These are phyloP conservation scores for Termitomyces sp. DNA, from an alignment of 768 basidiomycete genomes.

Conservation along the genomic window DNA sequence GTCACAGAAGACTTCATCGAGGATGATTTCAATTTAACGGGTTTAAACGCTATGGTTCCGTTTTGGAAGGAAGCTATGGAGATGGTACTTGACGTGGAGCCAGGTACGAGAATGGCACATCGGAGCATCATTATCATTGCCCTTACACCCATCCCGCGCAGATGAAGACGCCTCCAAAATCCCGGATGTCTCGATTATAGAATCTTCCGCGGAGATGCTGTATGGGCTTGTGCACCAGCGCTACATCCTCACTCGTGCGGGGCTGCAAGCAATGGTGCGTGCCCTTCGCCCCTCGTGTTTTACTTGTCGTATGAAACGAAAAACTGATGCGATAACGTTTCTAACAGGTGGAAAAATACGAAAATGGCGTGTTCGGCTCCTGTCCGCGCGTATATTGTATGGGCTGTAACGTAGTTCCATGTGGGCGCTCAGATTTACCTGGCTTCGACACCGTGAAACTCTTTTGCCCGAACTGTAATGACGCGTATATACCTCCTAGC, in stretches of 20 bases:
- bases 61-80: slow-evolving; percentile 99
- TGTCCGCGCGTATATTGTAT: slow-evolving; percentile 96
- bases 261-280: slow-evolving; percentile 89
- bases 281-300: slow-evolving; percentile 16
- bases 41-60: slow-evolving; percentile 91
- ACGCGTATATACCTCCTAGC: slow-evolving; percentile 93
- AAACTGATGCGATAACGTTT: slow-evolving; percentile 9
- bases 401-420: slow-evolving; percentile 85
- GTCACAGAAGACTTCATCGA: slow-evolving; percentile 99
- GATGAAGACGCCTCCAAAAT: slow-evolving; percentile 95
- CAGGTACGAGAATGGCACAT: slow-evolving; percentile 54
- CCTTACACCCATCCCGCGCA: slow-evolving; percentile 19
- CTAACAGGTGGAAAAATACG: slow-evolving; percentile 89
- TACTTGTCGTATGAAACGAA: slow-evolving; percentile 5
- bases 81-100: slow-evolving; percentile 99
- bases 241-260: slow-evolving; percentile 92
- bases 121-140: not conserved
- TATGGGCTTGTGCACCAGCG: slow-evolving; percentile 98
- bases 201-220: slow-evolving; percentile 94
- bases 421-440: slow-evolving; percentile 92
- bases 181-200: slow-evolving; percentile 97
- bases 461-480: slow-evolving; percentile 97
- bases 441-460: slow-evolving; percentile 97
- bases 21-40: slow-evolving; percentile 98
- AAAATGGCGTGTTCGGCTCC: slow-evolving; percentile 82